These are phyloP conservation scores for Aspergillus oerlinghausenensis DNA, from an alignment of 2,329 filamentous ascomycete species.

Conservation along the genomic window DNA sequence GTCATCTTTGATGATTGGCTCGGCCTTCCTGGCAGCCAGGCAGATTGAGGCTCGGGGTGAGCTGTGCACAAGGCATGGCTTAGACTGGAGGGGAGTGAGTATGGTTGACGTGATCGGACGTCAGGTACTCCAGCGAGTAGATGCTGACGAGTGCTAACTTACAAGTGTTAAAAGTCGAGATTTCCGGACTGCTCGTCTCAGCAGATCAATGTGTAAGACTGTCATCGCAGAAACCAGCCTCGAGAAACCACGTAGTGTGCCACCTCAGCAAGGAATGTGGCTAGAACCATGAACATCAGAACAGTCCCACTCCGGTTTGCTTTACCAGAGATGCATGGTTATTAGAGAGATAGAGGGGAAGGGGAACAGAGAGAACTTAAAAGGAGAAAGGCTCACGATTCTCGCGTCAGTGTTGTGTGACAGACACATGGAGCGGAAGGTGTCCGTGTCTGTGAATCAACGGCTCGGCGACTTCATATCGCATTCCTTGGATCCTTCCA, in stretches of 20 bases:
- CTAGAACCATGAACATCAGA: neutral
- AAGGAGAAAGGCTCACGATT: neutral
- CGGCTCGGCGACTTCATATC: neutral
- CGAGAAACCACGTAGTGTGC: neutral
- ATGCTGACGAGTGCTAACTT: constrained; percentile 4
- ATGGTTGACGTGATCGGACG: constrained; percentile 12
- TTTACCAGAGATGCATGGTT: constrained; percentile 5
- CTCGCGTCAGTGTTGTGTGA: neutral
- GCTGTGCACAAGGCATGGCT: constrained; percentile 12
- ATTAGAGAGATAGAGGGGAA: neutral
- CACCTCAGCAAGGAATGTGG: neutral
- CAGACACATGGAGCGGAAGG: constrained; percentile 13
- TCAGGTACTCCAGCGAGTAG: neutral
- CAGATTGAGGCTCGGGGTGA: constrained; percentile 15
- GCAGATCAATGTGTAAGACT: constrained; percentile 3
- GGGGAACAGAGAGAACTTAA: neutral
- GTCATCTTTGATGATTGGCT: constrained; percentile 5
- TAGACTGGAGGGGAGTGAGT: constrained; percentile 22
- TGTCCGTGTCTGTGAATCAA: constrained; percentile 10
- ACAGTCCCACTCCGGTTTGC: constrained; percentile 3
- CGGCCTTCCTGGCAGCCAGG: constrained; percentile 2
- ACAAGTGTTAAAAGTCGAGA: constrained; percentile 1
- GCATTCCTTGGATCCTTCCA: neutral
- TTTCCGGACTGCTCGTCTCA: constrained; percentile 7
- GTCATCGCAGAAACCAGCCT: constrained; percentile 6